A percentile compares a stretch with the other conserved stretches of the same genome.
Evolutionary conservation across 495 filamentous ascomycete species (phyloP).

Genomic region (Lepraria neglecta): DNA sequence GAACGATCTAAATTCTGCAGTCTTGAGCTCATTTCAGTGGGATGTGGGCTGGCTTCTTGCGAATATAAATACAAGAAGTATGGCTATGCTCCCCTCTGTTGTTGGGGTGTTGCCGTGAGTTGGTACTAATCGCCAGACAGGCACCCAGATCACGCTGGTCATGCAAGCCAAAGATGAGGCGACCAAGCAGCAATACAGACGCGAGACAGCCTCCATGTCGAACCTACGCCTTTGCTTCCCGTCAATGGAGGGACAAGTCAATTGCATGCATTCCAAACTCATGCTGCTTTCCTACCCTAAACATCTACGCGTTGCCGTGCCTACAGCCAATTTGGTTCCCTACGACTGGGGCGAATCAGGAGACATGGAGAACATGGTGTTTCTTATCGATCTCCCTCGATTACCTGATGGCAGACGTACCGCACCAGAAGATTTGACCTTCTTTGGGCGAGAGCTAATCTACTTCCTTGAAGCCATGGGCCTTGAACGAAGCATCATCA

Average conservation of each 20-base stretch:
- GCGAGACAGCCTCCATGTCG: constrained; percentile 47
- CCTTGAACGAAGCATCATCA: constrained; percentile 53
- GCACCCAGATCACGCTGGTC: constrained; percentile 57
- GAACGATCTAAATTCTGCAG: constrained; percentile 60
- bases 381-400: constrained; percentile 77
- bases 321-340: constrained; percentile 71
- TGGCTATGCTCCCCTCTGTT: background rate
- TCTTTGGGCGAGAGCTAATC: constrained; percentile 63
- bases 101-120: no score
- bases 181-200: constrained; percentile 37
- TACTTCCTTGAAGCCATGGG: constrained; percentile 65
- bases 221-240: constrained; percentile 73
- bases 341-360: constrained; percentile 82
- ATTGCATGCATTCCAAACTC: constrained; percentile 84
- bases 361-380: constrained; percentile 79
- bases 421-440: constrained; percentile 39
- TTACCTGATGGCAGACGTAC: constrained; percentile 33
- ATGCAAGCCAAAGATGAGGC: constrained; percentile 61
- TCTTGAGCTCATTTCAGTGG: constrained; percentile 84
- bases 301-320: constrained; percentile 69
- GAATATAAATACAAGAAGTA: constrained; percentile 47
- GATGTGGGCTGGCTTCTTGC: constrained; percentile 65
- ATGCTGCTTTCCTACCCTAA: constrained; percentile 67
- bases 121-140: background rate
- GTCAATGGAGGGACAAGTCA: constrained; percentile 56